Percentiles rank a stretch among this genome's conserved stretches.
Evolutionary conservation across 2,329 filamentous ascomycete species (phyloP).

Genomic region (Paraphoma chrysanthemicola): DNA sequence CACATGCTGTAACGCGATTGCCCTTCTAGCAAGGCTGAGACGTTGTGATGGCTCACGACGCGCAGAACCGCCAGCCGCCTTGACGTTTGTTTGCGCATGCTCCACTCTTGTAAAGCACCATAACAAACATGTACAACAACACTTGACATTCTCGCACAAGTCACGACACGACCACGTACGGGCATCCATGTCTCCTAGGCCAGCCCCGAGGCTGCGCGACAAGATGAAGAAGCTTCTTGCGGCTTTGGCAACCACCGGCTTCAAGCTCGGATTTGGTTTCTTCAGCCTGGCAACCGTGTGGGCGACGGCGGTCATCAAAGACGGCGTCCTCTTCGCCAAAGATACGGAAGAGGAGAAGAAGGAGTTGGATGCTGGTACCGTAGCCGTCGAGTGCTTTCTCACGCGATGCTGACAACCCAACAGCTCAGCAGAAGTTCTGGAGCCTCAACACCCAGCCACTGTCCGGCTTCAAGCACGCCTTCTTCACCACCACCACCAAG

Average conservation of each 20-base stretch:
- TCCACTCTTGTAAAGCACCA: neutral
- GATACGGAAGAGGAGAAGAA: constrained; percentile 36
- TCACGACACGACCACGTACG: neutral
- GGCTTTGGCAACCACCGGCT: constrained; percentile 29
- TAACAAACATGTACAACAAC: neutral
- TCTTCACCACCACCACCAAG: constrained; percentile 56
- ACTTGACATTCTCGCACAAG: neutral
- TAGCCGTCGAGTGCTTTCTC: constrained; percentile 3
- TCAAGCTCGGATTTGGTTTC: constrained; percentile 42
- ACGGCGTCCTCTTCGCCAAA: constrained; percentile 36
- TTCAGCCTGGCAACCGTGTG: constrained; percentile 31
- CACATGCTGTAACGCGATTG: neutral
- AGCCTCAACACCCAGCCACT: constrained; percentile 56
- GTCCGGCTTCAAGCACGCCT: constrained; percentile 58
- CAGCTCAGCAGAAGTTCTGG: constrained; percentile 63
- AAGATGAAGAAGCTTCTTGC: constrained; percentile 15
- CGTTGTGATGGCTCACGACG: neutral
- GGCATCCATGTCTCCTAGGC: neutral
- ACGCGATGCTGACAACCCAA: neutral
- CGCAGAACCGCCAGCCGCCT: neutral
- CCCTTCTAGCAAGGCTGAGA: neutral
- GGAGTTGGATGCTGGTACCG: constrained; percentile 35
- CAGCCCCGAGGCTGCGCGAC: neutral
- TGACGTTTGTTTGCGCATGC: neutral
- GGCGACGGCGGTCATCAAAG: constrained; percentile 27